These are phyloP conservation scores for Blastobotrys terrestris DNA, from an alignment of 805 yeast species.

Conservation along the genomic window DNA sequence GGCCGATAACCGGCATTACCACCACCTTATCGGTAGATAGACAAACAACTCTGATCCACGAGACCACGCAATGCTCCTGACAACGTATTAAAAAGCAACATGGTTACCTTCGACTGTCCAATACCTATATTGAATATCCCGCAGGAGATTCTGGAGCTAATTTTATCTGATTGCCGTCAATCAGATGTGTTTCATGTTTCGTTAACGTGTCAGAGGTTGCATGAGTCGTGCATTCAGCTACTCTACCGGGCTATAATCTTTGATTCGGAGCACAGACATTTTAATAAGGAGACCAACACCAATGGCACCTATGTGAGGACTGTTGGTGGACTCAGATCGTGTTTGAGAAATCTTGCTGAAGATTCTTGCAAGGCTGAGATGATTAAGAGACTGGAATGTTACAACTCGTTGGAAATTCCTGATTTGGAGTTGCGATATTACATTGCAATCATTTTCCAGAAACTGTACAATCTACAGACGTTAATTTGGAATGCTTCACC, in stretches of 20 bases:
- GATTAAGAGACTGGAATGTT: slow-evolving; percentile 22
- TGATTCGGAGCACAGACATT: slow-evolving; percentile 28
- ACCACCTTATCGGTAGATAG: neutral
- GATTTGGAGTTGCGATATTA: slow-evolving; percentile 22
- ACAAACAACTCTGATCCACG: no score
- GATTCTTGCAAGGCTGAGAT: slow-evolving; percentile 21
- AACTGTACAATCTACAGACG: slow-evolving; percentile 18
- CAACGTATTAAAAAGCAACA: neutral
- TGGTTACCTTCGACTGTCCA: neutral
- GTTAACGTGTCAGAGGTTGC: slow-evolving; percentile 21
- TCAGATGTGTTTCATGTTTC: slow-evolving; percentile 30
- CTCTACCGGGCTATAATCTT: slow-evolving; percentile 27
- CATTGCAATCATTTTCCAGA: slow-evolving; percentile 18
- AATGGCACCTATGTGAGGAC: slow-evolving; percentile 26
- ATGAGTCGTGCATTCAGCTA: slow-evolving; percentile 21
- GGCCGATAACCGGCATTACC: neutral
- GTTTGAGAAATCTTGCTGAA: slow-evolving; percentile 22
- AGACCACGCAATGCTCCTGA: neutral
- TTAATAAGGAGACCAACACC: slow-evolving; percentile 15
- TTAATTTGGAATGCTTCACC: slow-evolving; percentile 33
- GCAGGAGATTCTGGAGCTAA: slow-evolving; percentile 21
- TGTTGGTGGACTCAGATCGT: slow-evolving; percentile 27
- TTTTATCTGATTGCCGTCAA: slow-evolving; percentile 26
- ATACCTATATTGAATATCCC: neutral
- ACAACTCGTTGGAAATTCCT: slow-evolving; percentile 20